phyloP scores from a whole-genome alignment of 306 rosid species.

The Lagenaria siceraria region DNA sequence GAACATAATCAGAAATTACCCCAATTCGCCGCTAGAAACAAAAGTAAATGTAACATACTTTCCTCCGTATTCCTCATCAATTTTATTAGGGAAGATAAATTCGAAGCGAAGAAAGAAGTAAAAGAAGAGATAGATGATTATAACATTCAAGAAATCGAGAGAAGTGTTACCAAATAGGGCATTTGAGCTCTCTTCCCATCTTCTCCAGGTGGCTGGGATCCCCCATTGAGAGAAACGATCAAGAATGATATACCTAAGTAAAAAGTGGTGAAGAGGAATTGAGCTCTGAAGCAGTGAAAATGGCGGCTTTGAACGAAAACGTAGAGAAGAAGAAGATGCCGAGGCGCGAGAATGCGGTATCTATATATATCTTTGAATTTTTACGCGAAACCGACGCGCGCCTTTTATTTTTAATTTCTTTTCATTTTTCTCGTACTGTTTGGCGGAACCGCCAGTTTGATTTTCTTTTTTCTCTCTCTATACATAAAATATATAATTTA shows the following conservation, averaged over 20 bases:
- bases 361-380: not conserved
- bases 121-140: not conserved
- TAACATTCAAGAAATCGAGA: not conserved
- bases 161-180: slow-evolving; percentile 68
- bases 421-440: not conserved
- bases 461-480: too few relatives aligned
- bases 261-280: not conserved
- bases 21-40: not conserved
- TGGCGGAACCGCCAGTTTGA: not conserved
- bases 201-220: slow-evolving; percentile 42
- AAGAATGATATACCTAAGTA: not conserved
- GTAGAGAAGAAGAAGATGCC: not conserved
- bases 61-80: not conserved
- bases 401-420: not conserved
- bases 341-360: not conserved
- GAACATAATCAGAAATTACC: not conserved
- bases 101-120: not conserved
- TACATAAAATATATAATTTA: too few relatives aligned
- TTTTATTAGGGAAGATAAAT: not conserved
- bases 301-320: not conserved
- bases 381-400: not conserved
- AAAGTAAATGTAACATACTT: not conserved
- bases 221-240: slow-evolving; percentile 22
- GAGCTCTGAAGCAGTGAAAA: not conserved
- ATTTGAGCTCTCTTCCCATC: slow-evolving; percentile 82